Conservation (phyloP, 176 grass and related monocot species). For the Carex kokanica region DNA sequence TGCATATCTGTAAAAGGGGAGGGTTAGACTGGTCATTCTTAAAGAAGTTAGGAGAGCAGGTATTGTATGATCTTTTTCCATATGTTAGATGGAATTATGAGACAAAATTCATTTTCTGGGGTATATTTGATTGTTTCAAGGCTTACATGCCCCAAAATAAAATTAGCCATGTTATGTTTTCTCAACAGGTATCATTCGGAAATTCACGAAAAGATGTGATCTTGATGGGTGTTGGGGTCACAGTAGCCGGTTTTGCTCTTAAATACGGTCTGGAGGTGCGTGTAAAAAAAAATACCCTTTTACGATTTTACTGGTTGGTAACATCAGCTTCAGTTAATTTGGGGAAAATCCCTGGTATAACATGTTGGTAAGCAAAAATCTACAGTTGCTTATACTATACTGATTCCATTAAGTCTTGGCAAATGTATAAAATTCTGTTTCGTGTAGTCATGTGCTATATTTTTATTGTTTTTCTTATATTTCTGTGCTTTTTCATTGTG, state of each 20-base stretch:
- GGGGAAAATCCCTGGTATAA: neutral
- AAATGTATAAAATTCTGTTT: neutral
- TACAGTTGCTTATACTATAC: neutral
- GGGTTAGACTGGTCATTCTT: neutral
- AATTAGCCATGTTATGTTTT: neutral
- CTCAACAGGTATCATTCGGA: constrained; percentile 63
- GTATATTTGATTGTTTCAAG: neutral
- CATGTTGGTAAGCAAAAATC: neutral
- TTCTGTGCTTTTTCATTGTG: neutral
- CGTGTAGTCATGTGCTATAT: neutral
- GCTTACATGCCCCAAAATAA: neutral
- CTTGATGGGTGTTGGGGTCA: constrained; percentile 80
- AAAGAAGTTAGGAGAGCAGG: neutral
- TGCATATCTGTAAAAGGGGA: neutral
- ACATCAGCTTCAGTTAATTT: neutral
- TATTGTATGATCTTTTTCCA: neutral
- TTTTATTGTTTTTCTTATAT: neutral
- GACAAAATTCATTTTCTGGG: neutral
- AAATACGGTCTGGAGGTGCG: constrained; percentile 84
- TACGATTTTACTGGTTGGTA: neutral
- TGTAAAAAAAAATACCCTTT: neutral
- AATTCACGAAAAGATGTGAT: constrained; percentile 94
- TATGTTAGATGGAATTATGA: neutral
- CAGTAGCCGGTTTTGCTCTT: constrained; percentile 53
- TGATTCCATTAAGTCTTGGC: neutral